Evolutionary conservation across 495 filamentous ascomycete species (phyloP).

Genomic region (Venustampulla echinocandica): DNA sequence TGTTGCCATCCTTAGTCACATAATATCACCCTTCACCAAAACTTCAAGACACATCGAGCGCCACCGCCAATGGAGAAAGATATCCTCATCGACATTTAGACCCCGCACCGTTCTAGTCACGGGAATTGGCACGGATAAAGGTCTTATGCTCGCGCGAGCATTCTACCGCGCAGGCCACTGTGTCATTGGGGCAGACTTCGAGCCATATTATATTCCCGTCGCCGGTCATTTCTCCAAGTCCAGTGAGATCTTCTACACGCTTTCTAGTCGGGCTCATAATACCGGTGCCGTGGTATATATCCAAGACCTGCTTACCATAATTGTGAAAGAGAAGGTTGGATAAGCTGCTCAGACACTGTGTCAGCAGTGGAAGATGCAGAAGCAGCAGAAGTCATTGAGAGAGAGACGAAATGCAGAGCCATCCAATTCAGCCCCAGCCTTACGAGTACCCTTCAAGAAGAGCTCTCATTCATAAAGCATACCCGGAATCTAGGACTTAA

Average conservation of each 20-base stretch:
- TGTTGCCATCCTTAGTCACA: constrained; percentile 42
- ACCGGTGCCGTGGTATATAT: constrained; percentile 10
- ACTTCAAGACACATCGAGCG: constrained; percentile 29
- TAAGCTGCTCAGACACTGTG: constrained; percentile 56
- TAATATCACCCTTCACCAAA: constrained; percentile 43
- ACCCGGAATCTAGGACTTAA: constrained; percentile 43
- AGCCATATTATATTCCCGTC: constrained; percentile 31
- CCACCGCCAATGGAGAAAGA: constrained; percentile 12
- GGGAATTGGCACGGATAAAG: constrained; percentile 61
- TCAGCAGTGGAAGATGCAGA: constrained; percentile 53
- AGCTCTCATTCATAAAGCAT: constrained; percentile 49
- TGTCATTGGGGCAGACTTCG: constrained; percentile 65
- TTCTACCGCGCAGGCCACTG: constrained; percentile 59
- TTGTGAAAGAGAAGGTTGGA: constrained; percentile 61
- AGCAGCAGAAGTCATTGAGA: constrained; percentile 54
- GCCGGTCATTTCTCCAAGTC: constrained; percentile 36
- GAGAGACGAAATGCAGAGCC: constrained; percentile 46
- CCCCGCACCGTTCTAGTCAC: constrained; percentile 59
- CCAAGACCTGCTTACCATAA: constrained; percentile 40
- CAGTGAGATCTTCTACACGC: constrained; percentile 43
- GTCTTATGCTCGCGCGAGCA: constrained; percentile 54
- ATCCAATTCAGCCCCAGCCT: constrained; percentile 38
- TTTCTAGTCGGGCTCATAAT: constrained; percentile 32
- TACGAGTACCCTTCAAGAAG: constrained; percentile 45
- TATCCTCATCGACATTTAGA: constrained; percentile 31